Evolutionary conservation across 495 filamentous ascomycete genomes (phyloP), one percentile per base, ranked within the genome.

Genomic region (Hypomontagnella submonticulosa): DNA sequence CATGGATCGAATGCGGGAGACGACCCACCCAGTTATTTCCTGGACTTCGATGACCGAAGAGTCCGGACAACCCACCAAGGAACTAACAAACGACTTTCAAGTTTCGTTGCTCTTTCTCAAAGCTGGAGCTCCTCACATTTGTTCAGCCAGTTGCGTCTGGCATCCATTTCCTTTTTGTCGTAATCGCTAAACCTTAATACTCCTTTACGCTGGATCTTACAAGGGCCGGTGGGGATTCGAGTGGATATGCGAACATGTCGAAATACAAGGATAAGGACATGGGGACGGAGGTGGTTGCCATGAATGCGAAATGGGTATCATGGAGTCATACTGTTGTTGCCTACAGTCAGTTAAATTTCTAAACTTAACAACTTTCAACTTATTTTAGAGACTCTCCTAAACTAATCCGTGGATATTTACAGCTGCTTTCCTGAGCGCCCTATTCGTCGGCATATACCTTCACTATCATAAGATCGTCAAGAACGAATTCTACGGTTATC

Each of bases 381-480:
- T 8, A 27, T 18, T 11, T 23, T 56, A 16, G 10, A 49, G 18
- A 55, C 3, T 2, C n/a, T 20, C 36, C 7, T 57, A 7, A 40
- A 33, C 61, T 48, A 18, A 40, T 52, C 41, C 41, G 51, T 57
- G 41, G 9, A 12, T n/a, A 48, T 48, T 19, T 15, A 48, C 16
- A 91, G 87, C 88, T 61, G 96, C 93, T 42, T 99, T 99, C 77
- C 70, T 97, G 41, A 92, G 93, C 73, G 96, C 96, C 53, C 80
- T 99, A 63, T 73, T 95, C 49, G 88, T 96, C 63, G 96, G 96
- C 70, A 76, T 90, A 73, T 88, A 81, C 50, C 81, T 99, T 46
- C 96, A 99, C 78, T 97, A 93, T 77, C 86, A 88, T 67, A 98
- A 98, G 83, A 99, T 99, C 55, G 96, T 99, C 15, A 83, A 97